These are phyloP conservation scores for Lablab purpureus DNA, from an alignment of 306 rosid species.

Conservation along the genomic window DNA sequence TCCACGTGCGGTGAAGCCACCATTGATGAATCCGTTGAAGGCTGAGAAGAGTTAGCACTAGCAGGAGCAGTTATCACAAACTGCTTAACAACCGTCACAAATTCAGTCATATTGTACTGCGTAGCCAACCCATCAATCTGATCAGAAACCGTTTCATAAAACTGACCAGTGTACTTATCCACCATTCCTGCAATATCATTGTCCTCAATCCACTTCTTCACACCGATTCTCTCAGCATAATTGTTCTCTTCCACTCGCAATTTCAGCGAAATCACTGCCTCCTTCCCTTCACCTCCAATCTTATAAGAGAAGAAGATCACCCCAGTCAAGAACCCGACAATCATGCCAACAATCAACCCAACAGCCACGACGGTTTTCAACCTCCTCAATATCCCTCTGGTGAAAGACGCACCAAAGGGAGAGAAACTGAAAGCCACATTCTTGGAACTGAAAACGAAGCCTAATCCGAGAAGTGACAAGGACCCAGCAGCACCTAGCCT, in stretches of 20 bases:
- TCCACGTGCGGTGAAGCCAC: slow-evolving; percentile 62
- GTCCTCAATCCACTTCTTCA: slow-evolving; percentile 89
- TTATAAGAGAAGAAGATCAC: slow-evolving; percentile 75
- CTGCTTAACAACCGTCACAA: slow-evolving; percentile 76
- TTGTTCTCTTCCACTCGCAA: slow-evolving; percentile 67
- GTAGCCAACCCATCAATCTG: slow-evolving; percentile 79
- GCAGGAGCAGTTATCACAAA: slow-evolving; percentile 50
- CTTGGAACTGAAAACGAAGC: slow-evolving; percentile 64
- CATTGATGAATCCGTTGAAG: slow-evolving; percentile 43
- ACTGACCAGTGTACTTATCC: slow-evolving; percentile 65
- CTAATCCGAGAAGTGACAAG: slow-evolving; percentile 58
- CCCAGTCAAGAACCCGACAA: slow-evolving; percentile 72
- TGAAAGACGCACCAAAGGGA: slow-evolving; percentile 66
- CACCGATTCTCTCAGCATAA: slow-evolving; percentile 77
- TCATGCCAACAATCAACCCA: slow-evolving; percentile 78
- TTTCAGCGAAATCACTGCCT: slow-evolving; percentile 79
- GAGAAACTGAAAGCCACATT: slow-evolving; percentile 58
- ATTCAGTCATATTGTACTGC: slow-evolving; percentile 82
- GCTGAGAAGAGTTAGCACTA: slow-evolving; percentile 59
- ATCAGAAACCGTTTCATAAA: slow-evolving; percentile 70
- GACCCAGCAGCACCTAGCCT: slow-evolving; percentile 61
- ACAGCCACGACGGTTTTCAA: slow-evolving; percentile 76
- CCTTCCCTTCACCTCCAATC: slow-evolving; percentile 84
- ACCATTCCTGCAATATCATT: slow-evolving; percentile 82
- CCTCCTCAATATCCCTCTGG: slow-evolving; percentile 59